Conservation (phyloP, 768 basidiomycete species). For the Auriscalpium vulgare region DNA sequence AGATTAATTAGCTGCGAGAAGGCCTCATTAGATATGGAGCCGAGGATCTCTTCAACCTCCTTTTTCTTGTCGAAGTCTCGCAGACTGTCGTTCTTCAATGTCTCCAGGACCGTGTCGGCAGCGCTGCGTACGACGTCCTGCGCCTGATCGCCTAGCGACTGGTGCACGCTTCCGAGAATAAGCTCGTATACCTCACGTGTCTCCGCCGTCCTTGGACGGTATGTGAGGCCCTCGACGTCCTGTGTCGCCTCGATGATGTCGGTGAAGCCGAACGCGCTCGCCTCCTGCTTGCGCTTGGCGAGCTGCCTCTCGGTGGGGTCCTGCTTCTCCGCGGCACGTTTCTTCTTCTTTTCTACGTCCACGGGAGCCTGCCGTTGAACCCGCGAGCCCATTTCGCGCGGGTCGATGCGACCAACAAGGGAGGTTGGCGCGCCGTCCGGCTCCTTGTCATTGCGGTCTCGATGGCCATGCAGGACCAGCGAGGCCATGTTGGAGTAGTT, state of each 20-base stretch:
- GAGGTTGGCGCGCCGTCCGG: constrained; percentile 95
- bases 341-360: constrained; percentile 91
- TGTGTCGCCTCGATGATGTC: constrained; percentile 94
- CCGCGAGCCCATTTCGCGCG: constrained; percentile 89
- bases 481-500: constrained; percentile 96
- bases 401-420: constrained; percentile 84
- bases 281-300: constrained; percentile 55
- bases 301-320: constrained; percentile 50
- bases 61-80: constrained; percentile 98
- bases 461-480: constrained; percentile 86
- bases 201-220: constrained; percentile 89
- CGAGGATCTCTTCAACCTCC: constrained; percentile 80
- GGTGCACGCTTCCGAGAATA: constrained; percentile 77
- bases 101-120: constrained; percentile 85
- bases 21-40: constrained; percentile 54
- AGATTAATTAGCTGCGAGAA: constrained; percentile 81
- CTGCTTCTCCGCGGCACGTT: constrained; percentile 59
- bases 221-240: constrained; percentile 86
- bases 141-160: constrained; percentile 84
- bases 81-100: constrained; percentile 77
- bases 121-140: constrained; percentile 95
- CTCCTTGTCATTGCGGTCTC: constrained; percentile 83
- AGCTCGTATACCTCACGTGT: constrained; percentile 93
- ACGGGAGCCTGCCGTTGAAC: constrained; percentile 77
- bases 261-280: constrained; percentile 64